Evolutionary conservation across 202 grass and related monocot species (phyloP).

Genomic region (Schoenoplectus tabernaemontani): DNA sequence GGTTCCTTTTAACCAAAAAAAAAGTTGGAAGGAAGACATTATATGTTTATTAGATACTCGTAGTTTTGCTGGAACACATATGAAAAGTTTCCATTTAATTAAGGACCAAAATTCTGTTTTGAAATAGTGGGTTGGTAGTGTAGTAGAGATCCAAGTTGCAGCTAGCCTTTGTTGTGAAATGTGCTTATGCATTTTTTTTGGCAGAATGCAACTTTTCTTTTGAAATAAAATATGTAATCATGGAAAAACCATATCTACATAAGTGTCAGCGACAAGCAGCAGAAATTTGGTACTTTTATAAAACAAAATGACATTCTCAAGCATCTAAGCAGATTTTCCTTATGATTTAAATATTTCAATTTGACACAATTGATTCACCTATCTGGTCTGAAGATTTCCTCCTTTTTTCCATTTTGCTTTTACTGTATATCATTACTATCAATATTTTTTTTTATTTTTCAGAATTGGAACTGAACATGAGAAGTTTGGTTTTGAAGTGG

Average conservation of each 20-base stretch:
- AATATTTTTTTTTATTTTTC: slow-evolving; percentile 19
- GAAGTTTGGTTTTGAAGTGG: slow-evolving; percentile 91
- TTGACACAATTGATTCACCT: not conserved
- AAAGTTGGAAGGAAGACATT: not conserved
- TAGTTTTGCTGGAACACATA: not conserved
- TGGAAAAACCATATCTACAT: not conserved
- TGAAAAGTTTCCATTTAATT: not conserved
- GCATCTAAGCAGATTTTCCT: slow-evolving; percentile 10
- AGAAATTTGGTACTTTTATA: not conserved
- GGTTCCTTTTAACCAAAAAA: not conserved
- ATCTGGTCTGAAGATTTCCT: not conserved
- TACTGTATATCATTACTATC: not conserved
- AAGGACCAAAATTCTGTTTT: not conserved
- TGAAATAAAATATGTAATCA: not conserved
- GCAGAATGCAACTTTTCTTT: not conserved
- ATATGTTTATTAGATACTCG: not conserved
- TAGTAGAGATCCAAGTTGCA: not conserved
- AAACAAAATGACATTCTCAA: not conserved
- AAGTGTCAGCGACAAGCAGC: not conserved
- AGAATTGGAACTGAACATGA: slow-evolving; percentile 99
- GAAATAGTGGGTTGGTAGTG: not conserved
- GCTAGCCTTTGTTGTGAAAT: not conserved
- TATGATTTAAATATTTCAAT: slow-evolving; percentile 6
- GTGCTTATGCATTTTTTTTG: no score
- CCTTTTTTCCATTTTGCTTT: not conserved